These are phyloP conservation scores for Pseudonectria foliicola DNA, from an alignment of 2,329 filamentous ascomycete species.

Conservation along the genomic window DNA sequence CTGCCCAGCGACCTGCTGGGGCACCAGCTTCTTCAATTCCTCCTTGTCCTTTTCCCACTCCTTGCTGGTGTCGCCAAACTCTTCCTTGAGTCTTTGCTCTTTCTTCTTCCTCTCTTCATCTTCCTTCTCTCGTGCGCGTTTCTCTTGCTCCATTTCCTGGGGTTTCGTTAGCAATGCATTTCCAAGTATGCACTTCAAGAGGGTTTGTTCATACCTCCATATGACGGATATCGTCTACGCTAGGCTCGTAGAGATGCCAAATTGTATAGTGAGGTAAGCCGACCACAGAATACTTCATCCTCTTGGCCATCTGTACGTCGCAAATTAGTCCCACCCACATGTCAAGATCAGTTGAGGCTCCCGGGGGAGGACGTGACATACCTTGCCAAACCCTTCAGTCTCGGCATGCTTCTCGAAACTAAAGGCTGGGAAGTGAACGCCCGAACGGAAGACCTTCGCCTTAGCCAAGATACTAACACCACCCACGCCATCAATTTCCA, in stretches of 20 bases:
- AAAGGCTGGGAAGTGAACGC: slow-evolving; percentile 96
- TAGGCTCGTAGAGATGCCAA: slow-evolving; percentile 99
- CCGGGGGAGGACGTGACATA: slow-evolving; percentile 31
- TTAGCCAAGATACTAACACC: slow-evolving; percentile 97
- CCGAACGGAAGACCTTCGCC: slow-evolving; percentile 87
- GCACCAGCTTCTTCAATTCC: slow-evolving; percentile 59
- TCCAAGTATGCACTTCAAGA: background rate
- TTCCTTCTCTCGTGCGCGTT: slow-evolving; percentile 70
- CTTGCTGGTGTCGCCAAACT: slow-evolving; percentile 66
- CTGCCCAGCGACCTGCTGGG: slow-evolving; percentile 9
- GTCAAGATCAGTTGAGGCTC: background rate
- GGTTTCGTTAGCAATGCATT: slow-evolving; percentile 5
- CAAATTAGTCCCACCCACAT: slow-evolving; percentile 7
- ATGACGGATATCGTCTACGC: slow-evolving; percentile 90
- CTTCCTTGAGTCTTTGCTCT: slow-evolving; percentile 63
- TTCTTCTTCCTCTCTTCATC: slow-evolving; percentile 62
- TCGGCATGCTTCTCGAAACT: slow-evolving; percentile 98
- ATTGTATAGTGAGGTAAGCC: slow-evolving; percentile 97
- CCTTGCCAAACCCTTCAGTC: slow-evolving; percentile 98
- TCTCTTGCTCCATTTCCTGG: slow-evolving; percentile 88
- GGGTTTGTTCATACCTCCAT: slow-evolving; percentile 62
- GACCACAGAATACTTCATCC: slow-evolving; percentile 92
- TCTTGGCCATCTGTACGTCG: slow-evolving; percentile 74
- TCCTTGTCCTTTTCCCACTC: slow-evolving; percentile 92
- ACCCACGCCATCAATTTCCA: slow-evolving; percentile 97